Base-by-base conservation (phyloP, 148 eudicot genomes). In the Suaeda aralocaspica region DNA sequence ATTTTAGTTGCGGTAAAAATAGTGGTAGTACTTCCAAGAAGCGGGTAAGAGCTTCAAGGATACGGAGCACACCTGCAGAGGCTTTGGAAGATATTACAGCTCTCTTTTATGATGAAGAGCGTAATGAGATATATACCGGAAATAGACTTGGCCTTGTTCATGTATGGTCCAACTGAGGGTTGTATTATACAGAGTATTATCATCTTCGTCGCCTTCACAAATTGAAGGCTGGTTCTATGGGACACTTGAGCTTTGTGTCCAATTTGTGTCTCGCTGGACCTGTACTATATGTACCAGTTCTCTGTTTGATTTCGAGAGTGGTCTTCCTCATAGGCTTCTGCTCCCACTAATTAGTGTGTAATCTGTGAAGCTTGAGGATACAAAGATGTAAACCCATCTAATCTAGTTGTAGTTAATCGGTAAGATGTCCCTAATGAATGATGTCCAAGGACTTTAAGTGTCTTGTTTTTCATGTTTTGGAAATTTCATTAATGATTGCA, bases 41-140 rank as follows among this genome's bases (percentile, higher is more conserved):
- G 80, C 83, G 83, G 29, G 67, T 75, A 26, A 77, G 70, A 74
- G 76, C 83, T 59, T 79, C 87, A 0, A 79, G 80, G 72, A 83
- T 77, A 19, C 70, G 84, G 72, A 93, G 91, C 80, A 82, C 88
- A 0, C 92, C 85, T 44, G 80, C 84, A 11, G 96, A 93, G 78
- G 98, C 98, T 64, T 76, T 93, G 59, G 96, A 93, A 74, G 96
- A 93, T 67, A 93, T 91, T 44, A 93, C 97, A 5, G 98, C 98
- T 46, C 92, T 93, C 26, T 93, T 88, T 62, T 93, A 91, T 15
- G 96, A 93, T 44, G 98, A 93, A 86, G 98, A 91, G 55, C 92
- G 98, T n/a, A 91, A 91, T 41, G 97, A 93, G 79, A 93, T 93
- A 51, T 93, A 93, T 66, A 93, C 96, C 15, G 98, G 98, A 21